Conservation (phyloP, 352 stramenopile genomes). For the Globisporangium nodosum region DNA sequence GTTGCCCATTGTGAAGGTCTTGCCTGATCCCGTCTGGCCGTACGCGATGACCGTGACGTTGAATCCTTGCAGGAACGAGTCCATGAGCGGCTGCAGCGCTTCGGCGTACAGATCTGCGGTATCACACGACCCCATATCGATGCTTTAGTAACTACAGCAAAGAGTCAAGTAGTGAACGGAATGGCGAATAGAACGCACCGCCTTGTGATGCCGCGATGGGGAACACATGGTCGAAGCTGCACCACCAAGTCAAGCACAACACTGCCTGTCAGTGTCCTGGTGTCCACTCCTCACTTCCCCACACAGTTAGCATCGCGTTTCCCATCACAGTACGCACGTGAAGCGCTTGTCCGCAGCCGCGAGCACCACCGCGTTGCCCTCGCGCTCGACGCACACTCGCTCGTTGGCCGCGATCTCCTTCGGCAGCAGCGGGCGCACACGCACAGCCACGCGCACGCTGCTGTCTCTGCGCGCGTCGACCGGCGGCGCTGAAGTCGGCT, state of each 20-base stretch:
- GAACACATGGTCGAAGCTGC: constrained; percentile 82
- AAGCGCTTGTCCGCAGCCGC: constrained; percentile 44
- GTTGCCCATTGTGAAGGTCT: constrained; percentile 86
- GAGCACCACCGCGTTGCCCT: constrained; percentile 34
- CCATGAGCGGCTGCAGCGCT: constrained; percentile 69
- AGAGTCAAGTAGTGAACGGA: background rate
- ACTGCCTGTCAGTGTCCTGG: background rate
- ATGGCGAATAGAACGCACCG: constrained; percentile 13
- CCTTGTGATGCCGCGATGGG: constrained; percentile 41
- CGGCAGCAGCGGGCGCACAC: constrained; percentile 70
- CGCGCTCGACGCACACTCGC: constrained; percentile 32
- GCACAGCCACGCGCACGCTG: constrained; percentile 73
- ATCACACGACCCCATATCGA: background rate
- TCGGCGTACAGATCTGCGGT: constrained; percentile 57
- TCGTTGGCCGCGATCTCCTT: constrained; percentile 62
- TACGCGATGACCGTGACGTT: constrained; percentile 88
- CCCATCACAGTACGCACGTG: constrained; percentile 31
- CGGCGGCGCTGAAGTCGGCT: background rate
- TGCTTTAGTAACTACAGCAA: background rate
- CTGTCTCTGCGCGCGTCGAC: constrained; percentile 34
- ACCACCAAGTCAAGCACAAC: background rate
- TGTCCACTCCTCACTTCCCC: background rate
- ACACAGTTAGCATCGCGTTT: background rate
- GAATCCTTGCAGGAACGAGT: constrained; percentile 85
- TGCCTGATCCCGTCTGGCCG: constrained; percentile 80